phyloP scores from a whole-genome alignment of 768 basidiomycete species.

The Lactifluus pinguis region DNA sequence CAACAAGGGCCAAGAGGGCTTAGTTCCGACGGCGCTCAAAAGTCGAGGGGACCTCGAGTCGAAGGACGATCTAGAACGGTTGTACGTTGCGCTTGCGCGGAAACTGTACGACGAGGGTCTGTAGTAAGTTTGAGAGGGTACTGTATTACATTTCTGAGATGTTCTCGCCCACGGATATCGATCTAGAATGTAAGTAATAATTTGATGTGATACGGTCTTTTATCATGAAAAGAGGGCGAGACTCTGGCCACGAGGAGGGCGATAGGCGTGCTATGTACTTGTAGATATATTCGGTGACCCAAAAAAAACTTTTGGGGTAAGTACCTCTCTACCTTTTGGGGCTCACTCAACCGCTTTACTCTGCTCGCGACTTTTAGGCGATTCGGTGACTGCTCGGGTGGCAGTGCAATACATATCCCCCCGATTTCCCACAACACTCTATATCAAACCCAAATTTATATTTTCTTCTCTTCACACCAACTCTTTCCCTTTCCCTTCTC shows the following conservation, averaged over 20 bases:
- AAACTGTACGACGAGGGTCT: slow-evolving; percentile 92
- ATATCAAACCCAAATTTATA: neutral
- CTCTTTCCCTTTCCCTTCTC: neutral
- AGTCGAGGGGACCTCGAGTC: slow-evolving; percentile 44
- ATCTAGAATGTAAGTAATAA: neutral
- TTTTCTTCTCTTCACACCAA: neutral
- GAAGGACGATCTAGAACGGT: slow-evolving; percentile 75
- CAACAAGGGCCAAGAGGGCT: neutral
- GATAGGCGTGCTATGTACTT: too few species aligned
- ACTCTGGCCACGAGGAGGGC: too few species aligned
- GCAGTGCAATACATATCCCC: too few species aligned
- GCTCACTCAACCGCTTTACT: neutral
- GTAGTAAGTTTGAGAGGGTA: slow-evolving; percentile 25
- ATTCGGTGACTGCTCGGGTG: neutral
- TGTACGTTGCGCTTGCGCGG: slow-evolving; percentile 82
- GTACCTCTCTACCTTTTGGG: neutral
- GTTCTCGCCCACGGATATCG: neutral
- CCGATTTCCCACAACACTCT: neutral
- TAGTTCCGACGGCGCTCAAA: slow-evolving; percentile 19
- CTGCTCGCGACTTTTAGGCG: neutral
- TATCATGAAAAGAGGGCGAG: too few species aligned
- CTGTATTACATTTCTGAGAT: neutral
- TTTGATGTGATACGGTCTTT: neutral
- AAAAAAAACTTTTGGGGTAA: neutral
- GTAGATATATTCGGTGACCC: too few species aligned